Evolutionary conservation across 371 early-diverging fungal species (phyloP).

Genomic region (Mortierella sp.): DNA sequence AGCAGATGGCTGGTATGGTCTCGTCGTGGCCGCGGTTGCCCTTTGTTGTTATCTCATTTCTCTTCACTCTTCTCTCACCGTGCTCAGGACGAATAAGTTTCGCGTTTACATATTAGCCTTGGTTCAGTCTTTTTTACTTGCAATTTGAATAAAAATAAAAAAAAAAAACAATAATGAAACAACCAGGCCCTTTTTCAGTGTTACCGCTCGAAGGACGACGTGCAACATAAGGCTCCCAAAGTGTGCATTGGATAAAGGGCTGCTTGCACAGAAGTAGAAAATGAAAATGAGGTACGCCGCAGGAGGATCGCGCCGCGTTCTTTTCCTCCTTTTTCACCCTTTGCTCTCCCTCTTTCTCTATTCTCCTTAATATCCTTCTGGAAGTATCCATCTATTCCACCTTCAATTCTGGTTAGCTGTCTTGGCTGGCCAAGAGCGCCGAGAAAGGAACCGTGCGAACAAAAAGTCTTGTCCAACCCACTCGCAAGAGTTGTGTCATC

Average conservation of each 20-base stretch:
- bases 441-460: conserved; percentile 9
- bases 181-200: neutral
- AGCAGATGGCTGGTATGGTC: neutral
- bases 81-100: neutral
- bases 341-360: neutral
- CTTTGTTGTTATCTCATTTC: neutral
- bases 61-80: neutral
- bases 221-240: no score
- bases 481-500: neutral
- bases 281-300: no score
- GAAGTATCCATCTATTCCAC: neutral
- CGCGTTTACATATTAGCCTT: neutral
- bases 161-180: neutral
- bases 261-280: no score
- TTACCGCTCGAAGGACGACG: neutral
- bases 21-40: neutral
- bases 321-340: no score
- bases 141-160: neutral
- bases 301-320: no score
- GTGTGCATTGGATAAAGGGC: no score
- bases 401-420: neutral
- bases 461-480: neutral
- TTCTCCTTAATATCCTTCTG: neutral
- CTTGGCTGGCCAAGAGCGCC: conserved; percentile 15
- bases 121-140: neutral